Evolutionary conservation across 2,329 filamentous ascomycete genomes (phyloP).

Genomic region (Arthrinium puccinioides): DNA sequence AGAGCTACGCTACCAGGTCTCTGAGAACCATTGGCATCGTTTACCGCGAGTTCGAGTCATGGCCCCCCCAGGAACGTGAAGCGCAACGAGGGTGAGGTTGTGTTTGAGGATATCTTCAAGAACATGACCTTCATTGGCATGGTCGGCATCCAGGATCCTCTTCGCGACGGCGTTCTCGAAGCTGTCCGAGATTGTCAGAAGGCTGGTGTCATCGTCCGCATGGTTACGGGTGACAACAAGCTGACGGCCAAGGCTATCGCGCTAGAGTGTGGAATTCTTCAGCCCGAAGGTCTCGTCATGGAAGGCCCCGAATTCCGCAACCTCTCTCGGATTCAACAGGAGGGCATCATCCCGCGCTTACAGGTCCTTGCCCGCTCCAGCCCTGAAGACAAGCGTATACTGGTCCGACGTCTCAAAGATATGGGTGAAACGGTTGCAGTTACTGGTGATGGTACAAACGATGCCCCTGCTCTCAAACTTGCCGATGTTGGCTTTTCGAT

Average conservation of each 20-base stretch:
- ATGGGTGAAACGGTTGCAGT: slow-evolving; percentile 73
- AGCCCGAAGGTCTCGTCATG: slow-evolving; percentile 61
- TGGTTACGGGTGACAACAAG: slow-evolving; percentile 82
- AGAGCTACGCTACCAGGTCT: slow-evolving; percentile 70
- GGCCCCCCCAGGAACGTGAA: slow-evolving; percentile 66
- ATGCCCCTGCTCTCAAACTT: slow-evolving; percentile 72
- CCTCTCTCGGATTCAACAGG: slow-evolving; percentile 57
- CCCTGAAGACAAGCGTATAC: slow-evolving; percentile 68
- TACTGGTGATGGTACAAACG: slow-evolving; percentile 78
- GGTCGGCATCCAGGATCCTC: slow-evolving; percentile 75
- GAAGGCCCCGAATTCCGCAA: slow-evolving; percentile 75
- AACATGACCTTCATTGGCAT: slow-evolving; percentile 63
- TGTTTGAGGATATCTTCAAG: slow-evolving; percentile 59
- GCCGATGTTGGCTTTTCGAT: slow-evolving; percentile 82
- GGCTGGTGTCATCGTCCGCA: slow-evolving; percentile 72
- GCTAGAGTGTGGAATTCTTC: slow-evolving; percentile 69
- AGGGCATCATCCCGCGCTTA: slow-evolving; percentile 59
- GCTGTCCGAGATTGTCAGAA: slow-evolving; percentile 67
- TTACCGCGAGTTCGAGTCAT: slow-evolving; percentile 76
- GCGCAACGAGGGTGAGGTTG: slow-evolving; percentile 47
- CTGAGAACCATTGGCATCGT: slow-evolving; percentile 78
- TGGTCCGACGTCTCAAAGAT: slow-evolving; percentile 65
- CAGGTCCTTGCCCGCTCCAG: slow-evolving; percentile 69
- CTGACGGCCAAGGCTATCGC: slow-evolving; percentile 74
- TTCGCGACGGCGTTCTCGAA: slow-evolving; percentile 66